A percentile compares a stretch with the other conserved stretches of the same genome.
Conservation (phyloP, 805 yeast species). For the Teunomyces tritomae region DNA sequence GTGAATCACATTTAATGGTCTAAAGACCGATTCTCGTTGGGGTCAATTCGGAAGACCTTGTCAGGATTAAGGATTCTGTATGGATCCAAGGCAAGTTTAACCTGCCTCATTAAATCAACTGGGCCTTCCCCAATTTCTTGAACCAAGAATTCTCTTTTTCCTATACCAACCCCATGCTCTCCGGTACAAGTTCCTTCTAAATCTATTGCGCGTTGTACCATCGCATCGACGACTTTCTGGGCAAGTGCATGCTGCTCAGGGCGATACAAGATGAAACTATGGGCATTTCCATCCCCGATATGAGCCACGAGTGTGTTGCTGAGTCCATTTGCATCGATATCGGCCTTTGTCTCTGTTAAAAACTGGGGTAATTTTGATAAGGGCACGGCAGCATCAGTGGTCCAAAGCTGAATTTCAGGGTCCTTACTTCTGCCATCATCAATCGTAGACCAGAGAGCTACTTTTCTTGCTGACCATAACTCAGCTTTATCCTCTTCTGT, state of each 20-base stretch:
- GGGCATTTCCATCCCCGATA: slow-evolving; percentile 84
- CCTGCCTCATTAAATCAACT: slow-evolving; percentile 21
- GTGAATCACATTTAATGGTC: neutral
- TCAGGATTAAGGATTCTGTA: slow-evolving; percentile 22
- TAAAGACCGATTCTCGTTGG: slow-evolving; percentile 10
- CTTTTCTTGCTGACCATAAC: slow-evolving; percentile 23
- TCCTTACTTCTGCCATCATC: slow-evolving; percentile 30
- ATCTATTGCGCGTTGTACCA: slow-evolving; percentile 20
- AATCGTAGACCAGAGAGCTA: slow-evolving; percentile 37
- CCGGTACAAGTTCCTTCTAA: slow-evolving; percentile 24
- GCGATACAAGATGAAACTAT: slow-evolving; percentile 57
- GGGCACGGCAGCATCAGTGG: slow-evolving; percentile 85
- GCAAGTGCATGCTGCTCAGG: slow-evolving; percentile 16
- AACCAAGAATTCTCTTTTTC: slow-evolving; percentile 18
- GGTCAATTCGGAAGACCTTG: slow-evolving; percentile 20
- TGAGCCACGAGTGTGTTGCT: slow-evolving; percentile 69
- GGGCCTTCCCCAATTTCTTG: slow-evolving; percentile 18
- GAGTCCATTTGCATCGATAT: slow-evolving; percentile 51
- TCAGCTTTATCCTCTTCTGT: slow-evolving; percentile 16
- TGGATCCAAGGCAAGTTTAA: slow-evolving; percentile 20
- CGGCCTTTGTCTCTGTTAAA: slow-evolving; percentile 59
- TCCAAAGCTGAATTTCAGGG: slow-evolving; percentile 54
- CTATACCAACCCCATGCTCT: slow-evolving; percentile 25
- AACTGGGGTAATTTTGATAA: slow-evolving; percentile 63
- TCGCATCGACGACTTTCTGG: slow-evolving; percentile 18